A percentile compares a stretch with the other conserved stretches of the same genome.
phyloP scores from a whole-genome alignment of 495 filamentous ascomycete genomes.

The Pyrenula aspistea region DNA sequence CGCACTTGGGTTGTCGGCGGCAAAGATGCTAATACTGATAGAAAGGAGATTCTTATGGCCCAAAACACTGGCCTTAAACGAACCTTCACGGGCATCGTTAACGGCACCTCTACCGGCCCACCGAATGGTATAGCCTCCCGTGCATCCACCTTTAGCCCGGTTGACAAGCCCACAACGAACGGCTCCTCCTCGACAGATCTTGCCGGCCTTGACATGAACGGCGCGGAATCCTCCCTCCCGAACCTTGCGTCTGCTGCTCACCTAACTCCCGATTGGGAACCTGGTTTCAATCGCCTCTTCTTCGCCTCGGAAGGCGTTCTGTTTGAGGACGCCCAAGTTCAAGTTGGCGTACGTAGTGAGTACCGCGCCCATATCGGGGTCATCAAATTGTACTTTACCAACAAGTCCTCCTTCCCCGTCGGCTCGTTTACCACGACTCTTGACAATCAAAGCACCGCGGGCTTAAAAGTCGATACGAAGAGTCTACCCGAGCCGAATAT shows the following conservation, averaged over 20 bases:
- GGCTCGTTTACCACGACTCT: conserved; percentile 88
- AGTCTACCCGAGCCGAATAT: conserved; percentile 78
- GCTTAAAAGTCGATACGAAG: conserved; percentile 72
- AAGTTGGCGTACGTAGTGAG: conserved; percentile 84
- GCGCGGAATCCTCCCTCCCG: conserved; percentile 46
- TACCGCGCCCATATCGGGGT: conserved; percentile 91
- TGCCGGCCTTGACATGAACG: conserved; percentile 66
- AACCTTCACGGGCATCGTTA: conserved; percentile 52
- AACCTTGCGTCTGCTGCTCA: conserved; percentile 90
- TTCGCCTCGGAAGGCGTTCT: conserved; percentile 74
- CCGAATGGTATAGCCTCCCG: conserved; percentile 33
- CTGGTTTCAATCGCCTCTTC: conserved; percentile 77
- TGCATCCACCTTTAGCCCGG: conserved; percentile 15
- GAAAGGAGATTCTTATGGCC: conserved; percentile 66
- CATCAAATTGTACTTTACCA: conserved; percentile 88
- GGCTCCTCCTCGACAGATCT: conserved; percentile 41
- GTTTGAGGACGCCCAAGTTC: conserved; percentile 89
- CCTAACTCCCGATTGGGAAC: conserved; percentile 86
- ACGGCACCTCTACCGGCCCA: conserved; percentile 37
- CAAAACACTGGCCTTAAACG: conserved; percentile 77
- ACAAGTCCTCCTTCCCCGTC: conserved; percentile 75
- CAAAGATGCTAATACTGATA: conserved; percentile 79
- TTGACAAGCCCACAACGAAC: conserved; percentile 16
- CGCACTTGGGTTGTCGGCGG: conserved; percentile 93
- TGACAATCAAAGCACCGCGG: conserved; percentile 62